Evolutionary conservation across 2,329 filamentous ascomycete genomes (phyloP), one percentile per base, ranked within the genome.

Genomic region (Alternaria burnsii): DNA sequence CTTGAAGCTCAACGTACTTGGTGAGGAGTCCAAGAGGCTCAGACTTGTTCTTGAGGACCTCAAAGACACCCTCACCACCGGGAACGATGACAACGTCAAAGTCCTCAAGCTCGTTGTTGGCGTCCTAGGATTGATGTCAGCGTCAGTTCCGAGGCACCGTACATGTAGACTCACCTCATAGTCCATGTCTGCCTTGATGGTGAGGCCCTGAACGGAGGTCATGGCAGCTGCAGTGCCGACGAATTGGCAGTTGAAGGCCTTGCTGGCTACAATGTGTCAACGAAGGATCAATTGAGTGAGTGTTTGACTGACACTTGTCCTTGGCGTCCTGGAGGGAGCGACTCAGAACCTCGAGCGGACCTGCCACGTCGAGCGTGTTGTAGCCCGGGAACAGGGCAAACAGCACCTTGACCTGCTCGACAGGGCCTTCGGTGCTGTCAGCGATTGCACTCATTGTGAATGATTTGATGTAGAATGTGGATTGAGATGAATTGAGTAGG

Each of bases 81-180:
- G 93, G 85, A 66, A 96, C 82, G 77, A 95, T 85, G 69, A 96
- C 85, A 64, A 95, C 85, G 77, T 96, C 92, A 76, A 91, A 94
- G 67, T 93, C 90, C 67, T 89, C 82, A 50, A 93, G 86, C 68
- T 82, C 81, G 61, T 92, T 87, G 79, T 92, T 86, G 63, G 91
- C 92, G 75, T 94, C 91, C 57, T 59, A 40, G 16, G 34, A 6
- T n/a, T 14, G 11, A 32, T 34, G 57, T 59, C 24, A 59, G 57
- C 12, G 10, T 20, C 12, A 24, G 32, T 22, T 30, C 3, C 5
- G 24, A 34, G 12, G 10, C 22, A 26, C 6, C 16, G 24, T 16
- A 46, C 5, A 5, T 26, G 38, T 12, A 16, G 3, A 32, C 57
- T 26, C 51, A 59, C 57, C 75, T 91, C 90, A 84, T 87, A 93